Evolutionary conservation across 345 rosid species (phyloP).

Genomic region (Gossypium anomalum): DNA sequence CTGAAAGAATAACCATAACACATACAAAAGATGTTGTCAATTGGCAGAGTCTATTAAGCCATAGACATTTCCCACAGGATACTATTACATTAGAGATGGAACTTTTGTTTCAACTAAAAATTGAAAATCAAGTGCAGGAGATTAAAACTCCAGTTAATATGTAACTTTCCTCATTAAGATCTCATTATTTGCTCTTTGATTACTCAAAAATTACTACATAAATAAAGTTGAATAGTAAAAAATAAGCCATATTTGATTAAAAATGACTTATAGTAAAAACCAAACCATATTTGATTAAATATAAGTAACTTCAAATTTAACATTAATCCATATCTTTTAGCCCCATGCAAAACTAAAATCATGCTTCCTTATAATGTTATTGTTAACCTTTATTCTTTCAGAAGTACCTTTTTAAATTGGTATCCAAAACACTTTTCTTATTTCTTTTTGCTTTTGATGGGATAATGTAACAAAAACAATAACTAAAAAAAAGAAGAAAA

Average conservation of each 20-base stretch:
- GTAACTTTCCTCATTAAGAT: background rate
- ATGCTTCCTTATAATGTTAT: background rate
- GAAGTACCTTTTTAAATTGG: background rate
- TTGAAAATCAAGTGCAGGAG: background rate
- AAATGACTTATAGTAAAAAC: background rate
- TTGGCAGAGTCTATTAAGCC: background rate
- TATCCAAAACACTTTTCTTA: background rate
- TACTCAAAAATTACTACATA: background rate
- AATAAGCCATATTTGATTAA: background rate
- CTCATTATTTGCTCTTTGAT: background rate
- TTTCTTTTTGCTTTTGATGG: background rate
- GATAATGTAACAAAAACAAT: background rate
- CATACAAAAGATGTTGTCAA: background rate
- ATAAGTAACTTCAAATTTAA: constrained; percentile 5
- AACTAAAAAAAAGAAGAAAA: background rate
- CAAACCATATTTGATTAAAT: background rate
- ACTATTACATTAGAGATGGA: background rate
- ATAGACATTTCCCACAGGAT: background rate
- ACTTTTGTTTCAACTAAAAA: background rate
- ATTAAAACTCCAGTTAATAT: background rate
- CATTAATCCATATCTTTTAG: background rate
- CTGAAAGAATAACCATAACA: constrained; percentile 34
- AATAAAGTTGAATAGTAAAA: background rate
- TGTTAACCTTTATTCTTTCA: background rate
- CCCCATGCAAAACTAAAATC: background rate